Percentiles rank a stretch among this genome's conserved stretches.
These are phyloP conservation scores for Lentinula aciculospora DNA, from an alignment of 768 basidiomycete genomes.

Conservation along the genomic window DNA sequence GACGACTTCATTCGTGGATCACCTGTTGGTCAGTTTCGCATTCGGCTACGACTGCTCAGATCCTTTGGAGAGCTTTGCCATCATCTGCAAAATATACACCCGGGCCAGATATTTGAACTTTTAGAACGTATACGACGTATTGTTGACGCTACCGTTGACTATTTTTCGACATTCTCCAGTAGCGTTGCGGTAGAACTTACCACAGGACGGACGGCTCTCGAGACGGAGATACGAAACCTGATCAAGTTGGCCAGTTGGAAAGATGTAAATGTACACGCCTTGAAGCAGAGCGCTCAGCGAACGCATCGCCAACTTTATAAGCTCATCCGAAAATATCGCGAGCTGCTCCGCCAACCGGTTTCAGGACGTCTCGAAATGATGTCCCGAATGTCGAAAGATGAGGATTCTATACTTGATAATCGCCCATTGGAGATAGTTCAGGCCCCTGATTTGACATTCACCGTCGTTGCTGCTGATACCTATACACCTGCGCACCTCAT, in stretches of 20 bases:
- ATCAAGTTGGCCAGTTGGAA: constrained; percentile 98
- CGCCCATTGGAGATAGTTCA: neutral
- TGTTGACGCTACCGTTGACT: constrained; percentile 52
- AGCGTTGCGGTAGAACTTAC: constrained; percentile 42
- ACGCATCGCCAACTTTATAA: constrained; percentile 92
- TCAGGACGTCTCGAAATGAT: constrained; percentile 30
- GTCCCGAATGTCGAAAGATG: constrained; percentile 31
- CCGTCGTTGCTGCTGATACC: neutral
- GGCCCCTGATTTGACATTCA: neutral
- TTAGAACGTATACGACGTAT: constrained; percentile 51
- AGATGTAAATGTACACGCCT: constrained; percentile 90
- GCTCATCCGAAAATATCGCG: constrained; percentile 87
- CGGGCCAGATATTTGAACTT: constrained; percentile 20
- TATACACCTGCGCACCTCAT: neutral
- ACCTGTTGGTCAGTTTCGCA: constrained; percentile 79
- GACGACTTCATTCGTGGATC: constrained; percentile 72
- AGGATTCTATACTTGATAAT: neutral
- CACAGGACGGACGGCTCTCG: constrained; percentile 53
- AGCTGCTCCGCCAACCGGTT: constrained; percentile 73
- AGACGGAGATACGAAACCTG: constrained; percentile 77
- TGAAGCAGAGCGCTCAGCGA: constrained; percentile 84
- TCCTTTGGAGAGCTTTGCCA: constrained; percentile 57
- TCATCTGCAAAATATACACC: constrained; percentile 27
- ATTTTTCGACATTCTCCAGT: constrained; percentile 58
- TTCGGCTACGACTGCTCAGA: constrained; percentile 60